Evolutionary conservation across 139 green algal species (phyloP), one percentile per base, ranked within the genome.

Genomic region (Tetratostichococcus sp.): DNA sequence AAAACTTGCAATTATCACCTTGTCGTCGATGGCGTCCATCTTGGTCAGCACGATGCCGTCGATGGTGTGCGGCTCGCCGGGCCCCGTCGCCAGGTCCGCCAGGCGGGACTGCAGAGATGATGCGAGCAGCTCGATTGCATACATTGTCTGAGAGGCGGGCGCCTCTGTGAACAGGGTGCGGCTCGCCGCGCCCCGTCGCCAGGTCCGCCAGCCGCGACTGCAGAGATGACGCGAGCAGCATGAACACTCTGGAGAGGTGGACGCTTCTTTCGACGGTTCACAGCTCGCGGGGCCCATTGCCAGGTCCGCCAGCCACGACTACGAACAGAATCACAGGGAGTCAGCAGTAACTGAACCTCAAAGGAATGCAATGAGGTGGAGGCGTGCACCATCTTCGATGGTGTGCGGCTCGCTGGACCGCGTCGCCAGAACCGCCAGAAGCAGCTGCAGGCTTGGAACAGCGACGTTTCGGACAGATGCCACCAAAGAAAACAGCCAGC

Each of bases 1-100:
- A 50, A 50, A 50, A 8, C 8, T 8, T 50, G 14, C 39, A 50
- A 14, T 1, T 0, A 71, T 2, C 69, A 86, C 93, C 87, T 99
- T 99, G 75, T 99, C 92, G 75, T 99, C 96, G 76, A 99, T 97
- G 23, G 96, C 98, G 84, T 99, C 96, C 71, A 98, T 98, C 87
- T 99, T 99, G 72, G 86, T 91, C 70, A 94, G 85, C 23, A 96
- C 80, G 30, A 92, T 88, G 57, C 89, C 89, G 43, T 90, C 82
- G 39, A 90, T 86, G 35, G 77, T 78, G 70, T 85, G 73, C 26
- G 72, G 58, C 33, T 78, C 28, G n/a, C 57, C 59, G 30, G 35
- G 59, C 8, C 30, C 30, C 32, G 30, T 30, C 8, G 31, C 23
- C 1, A 42, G 67, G 69, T 97, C 92, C 5, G 80, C 82, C 65